phyloP scores from a whole-genome alignment of 345 rosid species.

The Linum trigynum region DNA sequence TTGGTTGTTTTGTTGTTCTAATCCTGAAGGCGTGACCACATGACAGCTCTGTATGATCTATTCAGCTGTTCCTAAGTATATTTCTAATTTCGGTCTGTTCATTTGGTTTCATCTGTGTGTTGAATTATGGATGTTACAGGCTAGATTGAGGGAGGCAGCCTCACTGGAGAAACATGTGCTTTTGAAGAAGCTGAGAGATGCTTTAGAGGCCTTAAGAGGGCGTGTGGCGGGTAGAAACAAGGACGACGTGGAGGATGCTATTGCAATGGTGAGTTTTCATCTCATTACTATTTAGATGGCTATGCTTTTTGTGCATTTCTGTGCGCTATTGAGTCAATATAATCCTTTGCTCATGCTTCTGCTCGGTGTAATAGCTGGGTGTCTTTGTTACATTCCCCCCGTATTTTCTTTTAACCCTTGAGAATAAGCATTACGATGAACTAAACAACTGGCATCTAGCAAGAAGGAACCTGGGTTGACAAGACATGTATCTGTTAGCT shows the following conservation, averaged over 20 bases:
- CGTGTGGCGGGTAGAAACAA: slow-evolving; percentile 87
- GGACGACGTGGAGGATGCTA: slow-evolving; percentile 94
- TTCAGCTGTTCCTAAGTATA: no score
- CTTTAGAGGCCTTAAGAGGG: slow-evolving; percentile 77
- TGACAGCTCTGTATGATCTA: no score
- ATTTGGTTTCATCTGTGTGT: not conserved
- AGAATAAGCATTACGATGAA: not conserved
- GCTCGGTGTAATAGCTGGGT: no score
- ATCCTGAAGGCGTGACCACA: no score
- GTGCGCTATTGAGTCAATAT: no score
- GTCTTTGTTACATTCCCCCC: not conserved
- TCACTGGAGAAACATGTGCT: slow-evolving; percentile 96
- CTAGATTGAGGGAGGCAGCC: slow-evolving; percentile 80
- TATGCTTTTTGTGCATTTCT: no score
- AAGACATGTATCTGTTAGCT: not conserved
- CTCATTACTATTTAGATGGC: not conserved
- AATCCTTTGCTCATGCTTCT: no score
- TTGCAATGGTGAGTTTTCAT: slow-evolving; percentile 60
- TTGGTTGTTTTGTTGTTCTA: not conserved
- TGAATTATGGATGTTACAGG: slow-evolving; percentile 35
- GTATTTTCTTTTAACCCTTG: not conserved
- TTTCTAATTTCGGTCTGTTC: not conserved
- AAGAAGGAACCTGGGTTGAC: not conserved
- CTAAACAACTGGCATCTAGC: not conserved
- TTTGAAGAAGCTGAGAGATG: slow-evolving; percentile 93